Percentiles rank a stretch among this genome's conserved stretches.
Evolutionary conservation across 345 rosid genomes (phyloP).

Genomic region (Chamaenerion angustifolium): DNA sequence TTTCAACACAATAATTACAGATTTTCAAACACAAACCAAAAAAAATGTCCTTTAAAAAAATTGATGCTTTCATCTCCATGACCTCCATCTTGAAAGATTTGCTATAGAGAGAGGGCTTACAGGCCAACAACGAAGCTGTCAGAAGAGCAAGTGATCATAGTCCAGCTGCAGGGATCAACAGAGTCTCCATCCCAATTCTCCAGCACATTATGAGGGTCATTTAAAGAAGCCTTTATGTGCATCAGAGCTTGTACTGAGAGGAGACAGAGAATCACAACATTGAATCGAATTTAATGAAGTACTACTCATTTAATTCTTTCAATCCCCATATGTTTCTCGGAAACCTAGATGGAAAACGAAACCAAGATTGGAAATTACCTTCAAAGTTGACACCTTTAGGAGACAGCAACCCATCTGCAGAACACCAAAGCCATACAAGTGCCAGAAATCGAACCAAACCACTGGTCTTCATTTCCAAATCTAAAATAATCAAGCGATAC

Average conservation of each 20-base stretch:
- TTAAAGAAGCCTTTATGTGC: slow-evolving; percentile 10
- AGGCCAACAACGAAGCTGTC: slow-evolving; percentile 16
- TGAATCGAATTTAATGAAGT: not conserved
- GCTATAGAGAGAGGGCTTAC: slow-evolving; percentile 6
- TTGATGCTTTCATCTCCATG: no score
- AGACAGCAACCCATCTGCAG: slow-evolving; percentile 15
- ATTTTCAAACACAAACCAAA: no score
- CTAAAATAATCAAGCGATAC: slow-evolving; percentile 10
- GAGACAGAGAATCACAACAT: no score
- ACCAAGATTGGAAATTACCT: not conserved
- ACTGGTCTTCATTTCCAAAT: slow-evolving; percentile 11
- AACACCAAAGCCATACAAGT: slow-evolving; percentile 3
- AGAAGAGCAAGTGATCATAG: slow-evolving; percentile 14
- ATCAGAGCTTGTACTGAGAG: slow-evolving; percentile 14
- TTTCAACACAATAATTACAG: no score
- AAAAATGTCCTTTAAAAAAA: no score
- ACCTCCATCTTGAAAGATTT: no score
- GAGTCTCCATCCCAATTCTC: slow-evolving; percentile 16
- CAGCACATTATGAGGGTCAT: slow-evolving; percentile 12
- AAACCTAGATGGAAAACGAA: not conserved
- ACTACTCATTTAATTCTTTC: not conserved
- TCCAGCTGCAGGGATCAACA: slow-evolving; percentile 19
- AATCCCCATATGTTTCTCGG: not conserved
- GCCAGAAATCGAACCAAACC: not conserved
- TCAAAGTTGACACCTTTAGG: slow-evolving; percentile 18